Evolutionary conservation across 78 protist genomes (phyloP).

Genomic region (Planoprotostelium fungivorum): DNA sequence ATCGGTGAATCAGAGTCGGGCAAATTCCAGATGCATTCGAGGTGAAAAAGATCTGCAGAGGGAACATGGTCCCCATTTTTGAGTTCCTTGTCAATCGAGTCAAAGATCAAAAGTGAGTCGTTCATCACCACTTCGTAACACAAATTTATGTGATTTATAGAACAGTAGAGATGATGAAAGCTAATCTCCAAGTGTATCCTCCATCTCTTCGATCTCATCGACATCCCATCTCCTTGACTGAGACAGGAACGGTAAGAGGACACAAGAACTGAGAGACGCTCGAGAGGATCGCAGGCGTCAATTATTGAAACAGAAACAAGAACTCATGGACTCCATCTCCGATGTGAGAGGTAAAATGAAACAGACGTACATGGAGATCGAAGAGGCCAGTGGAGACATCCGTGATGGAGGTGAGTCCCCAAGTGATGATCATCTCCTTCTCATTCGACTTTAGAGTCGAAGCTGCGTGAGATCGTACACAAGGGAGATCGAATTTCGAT

Average conservation of each 20-base stretch:
- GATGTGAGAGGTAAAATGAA: neutral
- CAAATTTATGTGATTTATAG: no score
- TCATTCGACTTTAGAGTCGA: no score
- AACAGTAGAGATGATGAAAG: neutral
- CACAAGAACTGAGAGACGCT: neutral
- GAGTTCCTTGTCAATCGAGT: neutral
- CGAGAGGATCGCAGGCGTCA: neutral
- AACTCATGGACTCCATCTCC: neutral
- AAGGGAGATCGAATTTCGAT: no score
- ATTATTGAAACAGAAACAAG: neutral
- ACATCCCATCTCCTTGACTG: neutral
- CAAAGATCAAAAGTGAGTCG: neutral
- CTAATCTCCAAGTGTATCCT: neutral
- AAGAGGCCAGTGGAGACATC: neutral
- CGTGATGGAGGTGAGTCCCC: neutral
- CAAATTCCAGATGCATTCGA: neutral
- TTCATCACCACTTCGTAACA: neutral
- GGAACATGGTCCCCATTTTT: neutral
- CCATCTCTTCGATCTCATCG: neutral
- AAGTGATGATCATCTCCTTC: no score
- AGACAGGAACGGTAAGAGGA: neutral
- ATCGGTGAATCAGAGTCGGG: no score
- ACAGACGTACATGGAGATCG: neutral
- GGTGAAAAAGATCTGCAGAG: neutral
- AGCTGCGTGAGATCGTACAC: no score